Percentiles rank a stretch among this genome's conserved stretches.
These are phyloP conservation scores for Orbilia blumenaviensis DNA, from an alignment of 2,329 filamentous ascomycete species.

Conservation along the genomic window DNA sequence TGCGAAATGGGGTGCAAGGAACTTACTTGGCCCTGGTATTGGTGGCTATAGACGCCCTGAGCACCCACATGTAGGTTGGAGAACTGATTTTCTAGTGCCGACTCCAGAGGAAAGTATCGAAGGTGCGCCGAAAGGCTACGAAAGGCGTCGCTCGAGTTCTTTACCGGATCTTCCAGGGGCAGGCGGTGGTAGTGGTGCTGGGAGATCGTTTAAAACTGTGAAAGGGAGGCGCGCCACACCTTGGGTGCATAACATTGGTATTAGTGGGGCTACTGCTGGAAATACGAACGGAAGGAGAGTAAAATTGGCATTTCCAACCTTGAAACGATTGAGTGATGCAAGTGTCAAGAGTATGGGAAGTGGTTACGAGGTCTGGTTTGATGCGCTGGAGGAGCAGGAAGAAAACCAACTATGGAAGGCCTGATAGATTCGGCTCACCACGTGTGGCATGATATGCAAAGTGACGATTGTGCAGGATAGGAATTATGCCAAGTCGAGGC, in stretches of 20 bases:
- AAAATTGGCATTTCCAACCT: constrained; percentile 31
- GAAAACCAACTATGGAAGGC: neutral
- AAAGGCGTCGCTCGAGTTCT: constrained; percentile 44
- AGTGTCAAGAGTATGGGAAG: constrained; percentile 40
- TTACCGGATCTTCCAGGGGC: constrained; percentile 39
- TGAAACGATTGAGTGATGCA: constrained; percentile 47
- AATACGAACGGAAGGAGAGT: neutral
- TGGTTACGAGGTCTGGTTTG: constrained; percentile 43
- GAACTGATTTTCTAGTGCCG: constrained; percentile 20
- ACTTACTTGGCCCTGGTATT: neutral
- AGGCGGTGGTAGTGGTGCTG: constrained; percentile 4
- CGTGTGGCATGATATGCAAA: neutral
- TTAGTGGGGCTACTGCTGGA: constrained; percentile 5
- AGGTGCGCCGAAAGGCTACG: neutral
- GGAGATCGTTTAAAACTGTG: constrained; percentile 23
- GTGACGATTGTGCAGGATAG: neutral
- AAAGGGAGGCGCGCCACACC: constrained; percentile 46
- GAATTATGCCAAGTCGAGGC: neutral
- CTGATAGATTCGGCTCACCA: neutral
- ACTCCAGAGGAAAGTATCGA: constrained; percentile 12
- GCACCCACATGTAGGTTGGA: constrained; percentile 41
- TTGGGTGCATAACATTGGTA: constrained; percentile 50
- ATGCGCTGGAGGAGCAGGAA: constrained; percentile 41
- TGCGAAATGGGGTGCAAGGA: neutral
- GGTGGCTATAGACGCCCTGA: neutral